These are phyloP conservation scores for Lantana camara DNA, from an alignment of 257 asterid genomes.

Conservation along the genomic window DNA sequence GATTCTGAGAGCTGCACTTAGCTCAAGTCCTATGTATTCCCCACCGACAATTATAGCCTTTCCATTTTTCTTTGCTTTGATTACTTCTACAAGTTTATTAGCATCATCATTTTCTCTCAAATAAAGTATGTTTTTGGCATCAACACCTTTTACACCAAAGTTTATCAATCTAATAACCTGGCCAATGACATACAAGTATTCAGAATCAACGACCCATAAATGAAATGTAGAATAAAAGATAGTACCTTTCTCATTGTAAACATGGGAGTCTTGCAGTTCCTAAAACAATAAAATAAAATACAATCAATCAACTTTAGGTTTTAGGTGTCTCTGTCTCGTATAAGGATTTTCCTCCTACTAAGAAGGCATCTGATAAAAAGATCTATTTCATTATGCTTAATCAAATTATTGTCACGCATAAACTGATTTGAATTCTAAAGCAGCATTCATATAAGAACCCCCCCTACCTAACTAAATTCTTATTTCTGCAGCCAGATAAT, in stretches of 20 bases:
- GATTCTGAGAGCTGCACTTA: slow-evolving; percentile 83
- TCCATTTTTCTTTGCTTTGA: slow-evolving; percentile 73
- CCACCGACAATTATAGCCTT: slow-evolving; percentile 96
- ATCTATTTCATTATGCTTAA: background rate
- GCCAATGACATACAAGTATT: slow-evolving; percentile 21
- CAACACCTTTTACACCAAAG: slow-evolving; percentile 86
- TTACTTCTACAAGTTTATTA: slow-evolving; percentile 82
- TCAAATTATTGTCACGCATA: slow-evolving; percentile 7
- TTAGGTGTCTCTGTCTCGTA: background rate
- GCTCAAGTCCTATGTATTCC: slow-evolving; percentile 96
- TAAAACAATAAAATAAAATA: slow-evolving; percentile 37
- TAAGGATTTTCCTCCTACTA: slow-evolving; percentile 1
- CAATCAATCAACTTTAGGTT: slow-evolving; percentile 14
- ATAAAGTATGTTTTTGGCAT: slow-evolving; percentile 85
- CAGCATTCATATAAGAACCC: background rate
- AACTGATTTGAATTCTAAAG: background rate
- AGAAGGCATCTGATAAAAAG: background rate
- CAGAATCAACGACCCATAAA: slow-evolving; percentile 23
- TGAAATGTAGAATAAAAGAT: slow-evolving; percentile 10
- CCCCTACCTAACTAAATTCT: background rate
- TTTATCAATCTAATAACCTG: slow-evolving; percentile 82
- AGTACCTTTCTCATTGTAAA: slow-evolving; percentile 85
- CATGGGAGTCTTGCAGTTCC: slow-evolving; percentile 98
- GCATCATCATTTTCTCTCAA: slow-evolving; percentile 91
- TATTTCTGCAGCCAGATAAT: background rate